Evolutionary conservation across 2,329 filamentous ascomycete genomes (phyloP), one percentile per base, ranked within the genome.

Genomic region (Aspergillus sergii): DNA sequence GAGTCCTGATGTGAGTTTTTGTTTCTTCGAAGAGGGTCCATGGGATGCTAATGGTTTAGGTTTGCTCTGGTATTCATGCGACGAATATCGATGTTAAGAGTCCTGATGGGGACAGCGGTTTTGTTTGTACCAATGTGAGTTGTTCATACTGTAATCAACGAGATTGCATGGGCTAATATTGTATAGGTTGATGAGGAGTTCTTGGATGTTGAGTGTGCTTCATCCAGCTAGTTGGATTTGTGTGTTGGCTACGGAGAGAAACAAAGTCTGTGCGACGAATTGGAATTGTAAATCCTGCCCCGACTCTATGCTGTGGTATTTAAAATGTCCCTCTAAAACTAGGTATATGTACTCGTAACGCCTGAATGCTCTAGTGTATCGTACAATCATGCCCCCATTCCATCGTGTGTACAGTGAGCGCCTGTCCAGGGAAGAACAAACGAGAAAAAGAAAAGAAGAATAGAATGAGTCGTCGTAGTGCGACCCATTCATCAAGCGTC

Each of bases 51-150:
- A 58, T 32, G n/a, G 26, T 23, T 5, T 59, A 76, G 75, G 73
- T 75, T 9, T 77, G 75, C 66, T 75, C 72, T 8, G 80, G 86
- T 63, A 88, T 89, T 66, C 77, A 78, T 12, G 78, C 78, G 0
- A 72, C 73, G 30, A 76, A 80, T 56, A 82, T 86, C 41, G 73
- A 80, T 39, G 81, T 86, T 5, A 73, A 73, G 23, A 82, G 82
- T 59, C 84, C 84, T 0, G 81, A 73, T 50, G 84, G 83, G 5
- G 74, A 76, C 9, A 72, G 81, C 59, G 63, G 72, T 39, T 82
- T 78, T 57, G 75, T 78, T 55, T 85, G 83, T 68, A 76, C 77
- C 9, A 84, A 82, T 72, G 79, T 81, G 57, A 55, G 73, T 71
- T 30, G 19, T 11, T 21, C 6, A 10, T 19, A n/a, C 16, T 50